These are phyloP conservation scores for Meyerozyma sp. DNA, from an alignment of 1,139 yeast species.

Conservation along the genomic window DNA sequence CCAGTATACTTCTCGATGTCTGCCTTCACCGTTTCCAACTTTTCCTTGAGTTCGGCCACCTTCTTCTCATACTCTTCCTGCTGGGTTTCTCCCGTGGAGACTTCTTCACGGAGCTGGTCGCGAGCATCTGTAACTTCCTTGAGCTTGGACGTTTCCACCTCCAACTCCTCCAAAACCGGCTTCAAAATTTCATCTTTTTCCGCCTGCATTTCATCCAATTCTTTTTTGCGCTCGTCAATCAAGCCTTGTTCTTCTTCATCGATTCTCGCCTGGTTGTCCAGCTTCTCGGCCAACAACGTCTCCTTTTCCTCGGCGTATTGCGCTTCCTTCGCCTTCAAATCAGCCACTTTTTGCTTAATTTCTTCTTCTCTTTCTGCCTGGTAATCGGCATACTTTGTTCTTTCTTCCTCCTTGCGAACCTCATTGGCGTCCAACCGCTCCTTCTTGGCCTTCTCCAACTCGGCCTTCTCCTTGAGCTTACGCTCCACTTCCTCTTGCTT, in stretches of 20 bases:
- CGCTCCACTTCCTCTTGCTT: constrained; percentile 46
- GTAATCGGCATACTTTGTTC: constrained; percentile 27
- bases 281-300: constrained; percentile 33
- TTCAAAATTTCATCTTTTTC: constrained; percentile 39
- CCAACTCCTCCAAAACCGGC: constrained; percentile 39
- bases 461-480: constrained; percentile 42
- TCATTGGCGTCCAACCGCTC: constrained; percentile 33
- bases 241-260: constrained; percentile 38
- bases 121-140: constrained; percentile 35
- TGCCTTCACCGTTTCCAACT: constrained; percentile 33
- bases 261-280: constrained; percentile 37
- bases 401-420: constrained; percentile 36
- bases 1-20: constrained; percentile 29
- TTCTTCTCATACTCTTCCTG: constrained; percentile 31
- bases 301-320: constrained; percentile 33
- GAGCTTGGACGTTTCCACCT: constrained; percentile 33
- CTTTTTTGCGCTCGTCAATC: constrained; percentile 35
- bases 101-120: constrained; percentile 32
- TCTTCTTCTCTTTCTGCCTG: constrained; percentile 33
- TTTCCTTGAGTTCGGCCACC: constrained; percentile 30
- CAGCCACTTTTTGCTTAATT: constrained; percentile 29
- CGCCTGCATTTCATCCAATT: constrained; percentile 40
- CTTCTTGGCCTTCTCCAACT: constrained; percentile 34
- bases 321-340: constrained; percentile 28
- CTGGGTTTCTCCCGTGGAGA: constrained; percentile 23